These are phyloP conservation scores for Chlamydomonas sp. DNA, from an alignment of 139 green algal genomes.

Conservation along the genomic window DNA sequence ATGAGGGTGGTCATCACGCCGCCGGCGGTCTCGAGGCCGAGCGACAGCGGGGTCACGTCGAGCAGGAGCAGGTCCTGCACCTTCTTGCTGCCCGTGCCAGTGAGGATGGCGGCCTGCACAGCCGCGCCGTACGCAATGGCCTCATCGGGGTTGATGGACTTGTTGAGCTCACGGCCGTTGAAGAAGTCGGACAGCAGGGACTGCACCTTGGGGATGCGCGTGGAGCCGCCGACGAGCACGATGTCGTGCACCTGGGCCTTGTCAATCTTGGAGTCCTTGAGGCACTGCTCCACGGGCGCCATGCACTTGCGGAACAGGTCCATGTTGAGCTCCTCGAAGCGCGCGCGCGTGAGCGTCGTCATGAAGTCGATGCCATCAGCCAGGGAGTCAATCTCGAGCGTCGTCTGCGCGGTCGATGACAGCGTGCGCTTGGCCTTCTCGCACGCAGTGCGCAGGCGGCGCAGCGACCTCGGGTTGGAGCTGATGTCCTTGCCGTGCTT, in stretches of 20 bases:
- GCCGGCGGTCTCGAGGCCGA: conserved; percentile 91
- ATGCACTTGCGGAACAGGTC: conserved; percentile 99
- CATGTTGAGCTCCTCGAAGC: conserved; percentile 99
- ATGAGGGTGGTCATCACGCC: conserved; percentile 82
- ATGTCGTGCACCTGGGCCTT: conserved; percentile 84
- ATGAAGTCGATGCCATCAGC: conserved; percentile 98
- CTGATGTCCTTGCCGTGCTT: conserved; percentile 98
- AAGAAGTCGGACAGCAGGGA: conserved; percentile 96
- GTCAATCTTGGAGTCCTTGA: conserved; percentile 87
- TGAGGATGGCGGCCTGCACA: conserved; percentile 95
- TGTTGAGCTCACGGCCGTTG: conserved; percentile 85
- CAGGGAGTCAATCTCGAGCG: conserved; percentile 94
- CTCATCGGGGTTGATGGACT: conserved; percentile 99
- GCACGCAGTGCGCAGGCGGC: conserved; percentile 73
- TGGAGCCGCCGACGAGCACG: conserved; percentile 91
- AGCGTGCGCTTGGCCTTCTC: conserved; percentile 93
- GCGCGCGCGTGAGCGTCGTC: conserved; percentile 89
- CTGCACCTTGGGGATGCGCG: conserved; percentile 98
- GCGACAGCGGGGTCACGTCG: conserved; percentile 89
- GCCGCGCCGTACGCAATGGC: conserved; percentile 96
- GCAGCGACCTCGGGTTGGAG: conserved; percentile 43
- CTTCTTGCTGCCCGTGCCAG: conserved; percentile 83
- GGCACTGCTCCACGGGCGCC: conserved; percentile 93
- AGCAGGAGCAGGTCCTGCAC: conserved; percentile 98
- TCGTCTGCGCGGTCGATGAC: conserved; percentile 75